Evolutionary conservation across 331 rosid species (phyloP).

Genomic region (Quercus lobata): DNA sequence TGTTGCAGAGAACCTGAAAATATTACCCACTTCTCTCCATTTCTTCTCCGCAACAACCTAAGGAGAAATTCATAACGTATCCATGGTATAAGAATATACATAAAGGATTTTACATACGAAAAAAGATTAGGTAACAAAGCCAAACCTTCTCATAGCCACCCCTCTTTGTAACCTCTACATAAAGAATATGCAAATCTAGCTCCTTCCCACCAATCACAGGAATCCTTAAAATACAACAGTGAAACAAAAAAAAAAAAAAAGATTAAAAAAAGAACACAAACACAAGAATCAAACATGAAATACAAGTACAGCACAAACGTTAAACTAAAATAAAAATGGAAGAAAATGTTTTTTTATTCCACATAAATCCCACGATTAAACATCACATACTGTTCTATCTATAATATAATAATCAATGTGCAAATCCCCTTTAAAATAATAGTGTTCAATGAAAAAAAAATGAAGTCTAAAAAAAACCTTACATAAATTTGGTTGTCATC

Average conservation of each 20-base stretch:
- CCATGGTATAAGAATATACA: not conserved
- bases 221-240: constrained; percentile 44
- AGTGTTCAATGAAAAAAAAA: not conserved
- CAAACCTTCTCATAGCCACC: constrained; percentile 87
- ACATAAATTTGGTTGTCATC: constrained; percentile 87
- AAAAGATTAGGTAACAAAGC: not conserved
- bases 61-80: not conserved
- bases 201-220: constrained; percentile 99
- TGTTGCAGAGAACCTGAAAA: constrained; percentile 78
- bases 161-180: constrained; percentile 80
- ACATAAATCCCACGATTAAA: not conserved
- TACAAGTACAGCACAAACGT: not conserved
- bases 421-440: not conserved
- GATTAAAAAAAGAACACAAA: not conserved
- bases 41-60: constrained; percentile 93
- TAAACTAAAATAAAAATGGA: not conserved
- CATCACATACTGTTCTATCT: constrained; percentile 5
- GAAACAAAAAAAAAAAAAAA: not conserved
- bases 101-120: not conserved
- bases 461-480: not conserved
- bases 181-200: constrained; percentile 86
- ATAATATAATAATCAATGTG: not conserved
- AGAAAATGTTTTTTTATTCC: not conserved
- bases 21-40: constrained; percentile 94
- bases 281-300: not conserved